Percentiles rank a stretch among this genome's conserved stretches.
Evolutionary conservation across 2,329 filamentous ascomycete species (phyloP).

Genomic region (Ophiostoma angusticollis): DNA sequence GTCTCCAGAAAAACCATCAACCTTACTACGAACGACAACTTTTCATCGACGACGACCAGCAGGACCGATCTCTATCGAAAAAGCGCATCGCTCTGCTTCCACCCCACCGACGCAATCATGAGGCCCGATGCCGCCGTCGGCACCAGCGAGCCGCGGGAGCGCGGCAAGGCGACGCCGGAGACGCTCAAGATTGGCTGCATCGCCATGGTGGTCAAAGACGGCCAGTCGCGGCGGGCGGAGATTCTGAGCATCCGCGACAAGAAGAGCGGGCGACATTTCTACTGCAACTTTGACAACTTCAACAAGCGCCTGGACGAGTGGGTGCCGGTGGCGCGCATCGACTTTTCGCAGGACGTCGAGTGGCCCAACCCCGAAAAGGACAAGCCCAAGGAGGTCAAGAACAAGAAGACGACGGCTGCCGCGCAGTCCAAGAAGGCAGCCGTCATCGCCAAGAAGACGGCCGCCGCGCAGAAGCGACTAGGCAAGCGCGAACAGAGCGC

Average conservation of each 20-base stretch:
- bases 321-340: constrained; percentile 71
- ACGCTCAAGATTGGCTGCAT: constrained; percentile 58
- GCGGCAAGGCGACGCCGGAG: constrained; percentile 70
- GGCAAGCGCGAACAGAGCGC: constrained; percentile 43
- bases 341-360: constrained; percentile 82
- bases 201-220: constrained; percentile 55
- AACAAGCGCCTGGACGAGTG: constrained; percentile 82
- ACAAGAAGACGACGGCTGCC: constrained; percentile 41
- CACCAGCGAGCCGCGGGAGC: constrained; percentile 48
- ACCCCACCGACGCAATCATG: constrained; percentile 15
- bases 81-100: too few species aligned
- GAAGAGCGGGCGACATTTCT: constrained; percentile 79
- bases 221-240: constrained; percentile 79
- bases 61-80: neutral
- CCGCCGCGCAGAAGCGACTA: constrained; percentile 38
- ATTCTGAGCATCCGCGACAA: constrained; percentile 89
- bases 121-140: constrained; percentile 42
- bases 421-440: constrained; percentile 38
- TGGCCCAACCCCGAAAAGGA: constrained; percentile 89
- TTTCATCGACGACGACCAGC: too few species aligned
- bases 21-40: too few species aligned
- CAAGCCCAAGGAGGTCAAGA: constrained; percentile 61
- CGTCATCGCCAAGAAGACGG: constrained; percentile 42
- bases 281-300: constrained; percentile 97
- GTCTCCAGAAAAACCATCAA: too few species aligned